A percentile compares a stretch with the other conserved stretches of the same genome.
Conservation (phyloP, 2,329 filamentous ascomycete genomes). For the Dothidotthia symphoricarpi region DNA sequence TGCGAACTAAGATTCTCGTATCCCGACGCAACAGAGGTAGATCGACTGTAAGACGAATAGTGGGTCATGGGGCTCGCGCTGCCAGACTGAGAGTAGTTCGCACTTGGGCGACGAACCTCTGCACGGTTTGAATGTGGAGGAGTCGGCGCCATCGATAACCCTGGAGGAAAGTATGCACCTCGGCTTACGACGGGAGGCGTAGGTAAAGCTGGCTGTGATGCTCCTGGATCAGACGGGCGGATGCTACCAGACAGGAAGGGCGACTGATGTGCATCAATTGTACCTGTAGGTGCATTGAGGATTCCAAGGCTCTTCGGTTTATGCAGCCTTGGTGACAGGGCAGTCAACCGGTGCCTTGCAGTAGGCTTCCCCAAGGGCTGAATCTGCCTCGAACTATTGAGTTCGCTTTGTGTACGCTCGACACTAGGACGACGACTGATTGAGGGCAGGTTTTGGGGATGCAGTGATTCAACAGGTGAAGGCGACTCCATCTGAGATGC, state of each 20-base stretch:
- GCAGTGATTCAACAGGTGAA: conserved; percentile 39
- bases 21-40: conserved; percentile 35
- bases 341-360: conserved; percentile 55
- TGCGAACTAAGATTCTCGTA: conserved; percentile 37
- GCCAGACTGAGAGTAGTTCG: conserved; percentile 44
- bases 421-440: conserved; percentile 39
- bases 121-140: conserved; percentile 24
- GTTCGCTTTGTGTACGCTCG: conserved; percentile 31
- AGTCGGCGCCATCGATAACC: conserved; percentile 34
- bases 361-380: conserved; percentile 26
- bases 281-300: conserved; percentile 46
- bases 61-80: conserved; percentile 50
- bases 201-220: conserved; percentile 49
- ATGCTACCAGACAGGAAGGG: conserved; percentile 48
- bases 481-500: conserved; percentile 47
- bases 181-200: conserved; percentile 45
- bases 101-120: conserved; percentile 29
- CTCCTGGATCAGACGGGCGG: conserved; percentile 45
- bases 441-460: conserved; percentile 33
- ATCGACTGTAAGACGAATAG: conserved; percentile 42
- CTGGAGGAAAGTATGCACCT: conserved; percentile 33
- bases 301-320: conserved; percentile 53
- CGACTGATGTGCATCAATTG: conserved; percentile 50
- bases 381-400: conserved; percentile 22
- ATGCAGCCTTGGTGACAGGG: conserved; percentile 54